Base-by-base conservation (phyloP, 106 monocot genomes). In the Amphibolis antarctica region DNA sequence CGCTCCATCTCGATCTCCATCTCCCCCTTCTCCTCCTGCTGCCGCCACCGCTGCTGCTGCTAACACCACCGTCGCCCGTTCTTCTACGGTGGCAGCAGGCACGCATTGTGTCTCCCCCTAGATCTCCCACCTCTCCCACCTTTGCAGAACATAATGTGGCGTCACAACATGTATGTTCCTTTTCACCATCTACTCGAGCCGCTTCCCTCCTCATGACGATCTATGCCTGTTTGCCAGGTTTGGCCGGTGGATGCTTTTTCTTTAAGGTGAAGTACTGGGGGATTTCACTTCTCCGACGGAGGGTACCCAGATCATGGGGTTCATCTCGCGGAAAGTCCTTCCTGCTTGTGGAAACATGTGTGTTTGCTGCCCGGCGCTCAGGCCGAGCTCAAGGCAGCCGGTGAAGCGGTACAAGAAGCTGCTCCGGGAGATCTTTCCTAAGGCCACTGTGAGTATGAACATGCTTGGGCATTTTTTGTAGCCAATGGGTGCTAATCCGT, bases 321-420 rank as follows among this genome's bases (percentile, higher is more conserved):
- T 86, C 53, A 69, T 89, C n/a, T 84, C 94, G 14, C 75, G 86
- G 59, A 96, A 78, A 59, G 53, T 96, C 52, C 68, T 86, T 28
- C 94, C 94, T 2, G 89, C 86, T 17, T 93, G 93, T 58, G 89
- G 80, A 63, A 88, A 75, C 63, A 79, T 93, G 80, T 94, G 93
- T 51, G 86, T 96, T 48, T 96, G 94, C 71, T 96, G 89, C 68
- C 94, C 94, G 9, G 86, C 89, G 50, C 73, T 96, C 46, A 69
- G 81, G 25, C 94, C 94, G 17, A 96, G 89, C 63, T 96, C 94
- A 4, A 71, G 77, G 73, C 81, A 84, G 44, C 89, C 89, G 2
- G 84, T 89, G 28, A 96, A 96, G 76, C 86, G 94, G 13, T 96
- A 96, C 86, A 86, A 84, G 86, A 96, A 89, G 72, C 60, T 89